Evolutionary conservation across 495 filamentous ascomycete genomes (phyloP), one percentile per base, ranked within the genome.

Genomic region (Talaromyces adpressus): DNA sequence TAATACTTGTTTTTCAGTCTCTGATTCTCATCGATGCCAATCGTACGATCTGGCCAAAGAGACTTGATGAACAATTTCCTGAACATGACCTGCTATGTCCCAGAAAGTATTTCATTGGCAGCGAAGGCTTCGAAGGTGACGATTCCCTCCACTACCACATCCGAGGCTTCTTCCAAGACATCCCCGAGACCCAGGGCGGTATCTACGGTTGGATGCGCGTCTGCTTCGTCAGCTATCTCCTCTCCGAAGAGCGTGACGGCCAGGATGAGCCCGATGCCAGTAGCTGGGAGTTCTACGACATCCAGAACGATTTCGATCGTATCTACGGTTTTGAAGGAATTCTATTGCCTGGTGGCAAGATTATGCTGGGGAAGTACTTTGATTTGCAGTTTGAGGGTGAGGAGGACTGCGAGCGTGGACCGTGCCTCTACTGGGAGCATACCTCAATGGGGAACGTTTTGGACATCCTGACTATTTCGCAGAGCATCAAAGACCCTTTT

Each of bases 401-500:
- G 67, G 20, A 64, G 32, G 41, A 67, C 49, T 52, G 65, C 64
- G 36, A 52, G 22, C 71, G 69, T 16, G 84, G 84, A 1, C 84
- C 81, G 5, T 85, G 85, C 63, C 79, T 86, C 49, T 81, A 81
- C 60, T 86, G 83, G 84, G 79, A 77, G 45, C 72, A 78, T 67
- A 58, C 20, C 3, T 27, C 20, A 11, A 51, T 18, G 65, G 64
- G 47, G 12, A 39, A 34, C 16, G n/a, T 36, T 1, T 22, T 39
- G 23, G 30, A 58, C 34, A 58, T 58, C 20, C 5, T 56, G 23
- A 27, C 22, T n/a, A 5, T 56, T 56, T 27, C 52, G 2, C 22
- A 56, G 22, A 56, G 22, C 22, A 29, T 56, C 11, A 22, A 56
- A 0, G n/a, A 27, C 20, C 22, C 52, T 22, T 56, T 56, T n/a